Evolutionary conservation across 495 filamentous ascomycete species (phyloP).

Genomic region (Penicillium psychrofluorescens): DNA sequence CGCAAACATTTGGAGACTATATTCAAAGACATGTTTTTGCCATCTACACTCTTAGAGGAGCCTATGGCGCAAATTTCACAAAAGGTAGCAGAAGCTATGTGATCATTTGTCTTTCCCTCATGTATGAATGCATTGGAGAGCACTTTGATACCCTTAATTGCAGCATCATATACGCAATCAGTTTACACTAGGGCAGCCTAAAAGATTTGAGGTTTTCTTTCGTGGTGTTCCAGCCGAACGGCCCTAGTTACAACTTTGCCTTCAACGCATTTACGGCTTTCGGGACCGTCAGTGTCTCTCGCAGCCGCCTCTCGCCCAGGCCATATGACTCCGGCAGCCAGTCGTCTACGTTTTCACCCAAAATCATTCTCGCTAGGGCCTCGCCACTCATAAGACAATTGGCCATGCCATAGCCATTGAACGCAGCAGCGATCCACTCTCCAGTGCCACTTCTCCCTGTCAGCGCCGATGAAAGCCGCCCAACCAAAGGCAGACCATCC

Average conservation of each 20-base stretch:
- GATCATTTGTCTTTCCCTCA: too few relatives aligned
- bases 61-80: too few relatives aligned
- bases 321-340: conserved; percentile 19
- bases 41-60: too few relatives aligned
- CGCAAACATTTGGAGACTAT: too few relatives aligned
- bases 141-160: too few relatives aligned
- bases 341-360: conserved; percentile 4
- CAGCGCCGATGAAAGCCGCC: conserved; percentile 48
- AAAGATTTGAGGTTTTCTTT: too few relatives aligned
- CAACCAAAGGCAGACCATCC: conserved; percentile 66
- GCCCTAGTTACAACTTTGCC: conserved; percentile 9
- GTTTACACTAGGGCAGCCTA: too few relatives aligned
- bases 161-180: too few relatives aligned
- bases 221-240: neutral
- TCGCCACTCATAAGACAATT: conserved; percentile 62
- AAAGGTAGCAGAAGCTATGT: too few relatives aligned
- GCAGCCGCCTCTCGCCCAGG: conserved; percentile 14
- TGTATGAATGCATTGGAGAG: too few relatives aligned
- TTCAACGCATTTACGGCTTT: conserved; percentile 8
- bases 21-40: too few relatives aligned
- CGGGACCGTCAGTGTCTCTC: conserved; percentile 7
- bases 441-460: conserved; percentile 28
- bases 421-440: conserved; percentile 54
- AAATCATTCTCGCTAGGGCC: conserved; percentile 44
- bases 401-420: conserved; percentile 79